These are phyloP conservation scores for Colletotrichum chlorophyti DNA, from an alignment of 2,329 filamentous ascomycete species.

Conservation along the genomic window DNA sequence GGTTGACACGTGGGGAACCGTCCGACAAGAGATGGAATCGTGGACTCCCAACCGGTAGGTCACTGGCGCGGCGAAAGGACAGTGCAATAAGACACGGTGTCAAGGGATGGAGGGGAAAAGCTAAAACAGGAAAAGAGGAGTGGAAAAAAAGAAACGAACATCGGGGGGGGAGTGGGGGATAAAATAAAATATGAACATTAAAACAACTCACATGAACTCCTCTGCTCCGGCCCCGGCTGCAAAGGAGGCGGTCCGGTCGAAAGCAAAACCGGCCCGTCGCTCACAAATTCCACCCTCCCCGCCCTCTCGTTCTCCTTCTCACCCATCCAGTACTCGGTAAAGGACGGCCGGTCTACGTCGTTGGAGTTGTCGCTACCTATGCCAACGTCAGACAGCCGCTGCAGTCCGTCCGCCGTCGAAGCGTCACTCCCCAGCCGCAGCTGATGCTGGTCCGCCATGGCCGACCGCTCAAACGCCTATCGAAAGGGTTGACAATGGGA, in stretches of 20 bases:
- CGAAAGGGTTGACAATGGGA: background rate
- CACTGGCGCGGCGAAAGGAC: too few relatives aligned
- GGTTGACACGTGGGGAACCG: too few relatives aligned
- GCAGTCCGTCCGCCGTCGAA: conserved; percentile 1
- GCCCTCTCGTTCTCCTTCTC: conserved; percentile 45
- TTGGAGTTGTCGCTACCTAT: background rate
- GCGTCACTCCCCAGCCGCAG: conserved; percentile 7
- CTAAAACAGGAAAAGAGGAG: background rate
- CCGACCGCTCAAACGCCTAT: background rate
- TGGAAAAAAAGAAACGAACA: background rate
- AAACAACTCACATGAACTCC: conserved; percentile 23
- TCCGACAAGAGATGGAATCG: too few relatives aligned
- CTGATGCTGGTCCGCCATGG: conserved; percentile 20
- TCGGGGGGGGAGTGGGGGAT: too few relatives aligned
- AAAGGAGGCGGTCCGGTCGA: background rate
- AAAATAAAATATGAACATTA: too few relatives aligned
- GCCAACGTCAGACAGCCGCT: background rate
- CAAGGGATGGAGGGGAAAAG: background rate
- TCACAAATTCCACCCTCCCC: conserved; percentile 44
- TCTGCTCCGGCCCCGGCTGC: background rate
- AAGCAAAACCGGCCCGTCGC: conserved; percentile 34
- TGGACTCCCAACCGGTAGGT: background rate
- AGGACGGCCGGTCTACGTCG: conserved; percentile 47
- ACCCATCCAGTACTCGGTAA: conserved; percentile 54
- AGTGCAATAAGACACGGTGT: background rate